Base-by-base conservation (phyloP, 352 stramenopile genomes). In the Phytophthora agathidicida region DNA sequence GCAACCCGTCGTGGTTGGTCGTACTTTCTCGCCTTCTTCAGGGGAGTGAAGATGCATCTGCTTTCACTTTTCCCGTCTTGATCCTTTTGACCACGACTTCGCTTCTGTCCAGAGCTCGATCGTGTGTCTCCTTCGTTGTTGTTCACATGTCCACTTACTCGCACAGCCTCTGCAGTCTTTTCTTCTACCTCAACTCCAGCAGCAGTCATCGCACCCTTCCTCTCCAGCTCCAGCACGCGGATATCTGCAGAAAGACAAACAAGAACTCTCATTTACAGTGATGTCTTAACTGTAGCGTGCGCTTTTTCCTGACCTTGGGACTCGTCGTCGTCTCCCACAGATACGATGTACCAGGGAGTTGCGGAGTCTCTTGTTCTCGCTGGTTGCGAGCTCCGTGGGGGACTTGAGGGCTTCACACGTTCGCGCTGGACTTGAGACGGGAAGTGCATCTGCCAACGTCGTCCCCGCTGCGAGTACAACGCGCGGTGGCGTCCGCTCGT, bases 311-410 rank as follows among this genome's bases (percentile, higher is more conserved):
- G 13, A 83, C 77, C 77, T 67, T 83, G 73, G 11, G 77, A 88
- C 58, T 88, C 70, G 20, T 80, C 64, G 14, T 65, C 56, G 28
- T 79, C 68, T 33, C 67, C 42, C 5, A 82, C 54, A 24, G 73
- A 47, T 23, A 83, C 31, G 52, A 88, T 88, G 57, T 88, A 88
- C 75, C 77, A 88, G n/a, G 75, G 75, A 10, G 62, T 79, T 0
- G 54, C 10, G 7, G 37, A 51, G n/a, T 68, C 60, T 5, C 24
- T 39, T 7, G 20, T 41, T 41, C 22, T 51, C 8, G 8, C 45
- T 56, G 49, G 41, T 20, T 75, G 41, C 7, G 58, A 65, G 39
- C 36, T 45, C 16, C 45, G 52, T 37, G 39, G 26, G 27, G 68
- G 44, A 48, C 30, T 62, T 8, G 54, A 37, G 5, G 41, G 10